phyloP scores from a whole-genome alignment of 2,329 filamentous ascomycete species.

The Colletotrichum sp. region DNA sequence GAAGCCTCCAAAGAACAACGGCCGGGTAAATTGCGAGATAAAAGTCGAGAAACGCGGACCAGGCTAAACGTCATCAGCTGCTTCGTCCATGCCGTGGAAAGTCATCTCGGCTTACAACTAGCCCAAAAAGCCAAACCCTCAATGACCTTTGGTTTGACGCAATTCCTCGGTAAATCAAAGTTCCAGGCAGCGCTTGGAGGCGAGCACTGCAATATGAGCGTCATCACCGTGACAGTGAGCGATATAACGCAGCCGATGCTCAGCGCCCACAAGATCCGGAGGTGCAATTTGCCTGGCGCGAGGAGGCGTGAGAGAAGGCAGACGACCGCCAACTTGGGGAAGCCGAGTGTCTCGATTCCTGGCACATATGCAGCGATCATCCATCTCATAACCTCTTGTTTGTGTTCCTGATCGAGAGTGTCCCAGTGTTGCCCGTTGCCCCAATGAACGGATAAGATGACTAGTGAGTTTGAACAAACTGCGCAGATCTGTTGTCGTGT shows the following conservation, averaged over 20 bases:
- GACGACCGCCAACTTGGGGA: conserved; percentile 33
- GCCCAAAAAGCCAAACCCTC: neutral
- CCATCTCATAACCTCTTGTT: conserved; percentile 18
- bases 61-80: neutral
- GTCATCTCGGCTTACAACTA: neutral
- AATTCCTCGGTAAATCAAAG: neutral
- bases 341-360: conserved; percentile 28
- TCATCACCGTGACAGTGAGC: conserved; percentile 23
- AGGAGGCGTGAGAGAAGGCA: conserved; percentile 28
- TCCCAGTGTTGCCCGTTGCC: conserved; percentile 26
- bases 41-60: conserved; percentile 24
- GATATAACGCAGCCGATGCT: conserved; percentile 17
- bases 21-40: conserved; percentile 29
- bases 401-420: conserved; percentile 16
- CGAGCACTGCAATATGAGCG: conserved; percentile 27
- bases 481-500: neutral
- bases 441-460: conserved; percentile 20
- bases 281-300: conserved; percentile 25
- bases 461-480: neutral
- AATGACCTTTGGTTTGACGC: neutral
- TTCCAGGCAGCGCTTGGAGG: conserved; percentile 27
- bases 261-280: conserved; percentile 27
- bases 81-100: neutral
- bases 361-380: conserved; percentile 29
- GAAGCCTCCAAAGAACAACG: conserved; percentile 23